Conservation (phyloP, 2,329 filamentous ascomycete species). For the Monosporascus sp. region DNA sequence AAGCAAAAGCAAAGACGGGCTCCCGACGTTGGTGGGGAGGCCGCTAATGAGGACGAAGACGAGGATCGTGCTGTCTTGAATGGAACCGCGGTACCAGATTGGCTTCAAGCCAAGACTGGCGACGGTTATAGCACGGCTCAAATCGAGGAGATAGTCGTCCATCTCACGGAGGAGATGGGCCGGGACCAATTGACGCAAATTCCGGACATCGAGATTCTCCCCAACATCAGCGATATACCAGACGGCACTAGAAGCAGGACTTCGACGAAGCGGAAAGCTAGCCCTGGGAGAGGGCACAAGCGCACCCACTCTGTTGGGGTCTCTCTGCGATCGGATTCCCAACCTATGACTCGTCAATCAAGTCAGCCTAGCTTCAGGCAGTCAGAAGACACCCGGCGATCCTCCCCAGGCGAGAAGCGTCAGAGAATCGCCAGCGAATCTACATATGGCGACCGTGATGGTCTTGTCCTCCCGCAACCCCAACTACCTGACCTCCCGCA, state of each 20-base stretch:
- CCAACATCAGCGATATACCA: constrained; percentile 40
- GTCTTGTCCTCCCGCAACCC: constrained; percentile 13
- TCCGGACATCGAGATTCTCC: constrained; percentile 55
- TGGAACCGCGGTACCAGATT: constrained; percentile 40
- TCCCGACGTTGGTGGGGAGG: no score
- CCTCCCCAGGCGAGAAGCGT: constrained; percentile 23
- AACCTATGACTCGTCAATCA: constrained; percentile 19
- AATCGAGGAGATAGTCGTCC: constrained; percentile 41
- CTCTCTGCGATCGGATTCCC: constrained; percentile 12
- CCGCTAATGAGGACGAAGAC: constrained; percentile 25
- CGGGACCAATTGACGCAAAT: constrained; percentile 37
- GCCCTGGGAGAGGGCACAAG: constrained; percentile 17
- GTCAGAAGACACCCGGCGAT: constrained; percentile 8
- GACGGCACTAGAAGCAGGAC: constrained; percentile 23
- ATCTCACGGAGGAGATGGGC: constrained; percentile 40
- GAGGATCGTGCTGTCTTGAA: constrained; percentile 27
- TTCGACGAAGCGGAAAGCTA: constrained; percentile 20
- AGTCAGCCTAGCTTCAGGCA: constrained; percentile 20
- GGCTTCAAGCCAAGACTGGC: constrained; percentile 42
- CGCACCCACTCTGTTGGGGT: constrained; percentile 31
- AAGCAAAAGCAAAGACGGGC: constrained; percentile 27
- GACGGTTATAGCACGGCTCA: constrained; percentile 41
- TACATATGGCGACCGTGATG: constrained; percentile 15
- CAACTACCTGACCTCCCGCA: constrained; percentile 16
- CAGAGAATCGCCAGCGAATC: constrained; percentile 15